Evolutionary conservation across 768 basidiomycete species (phyloP), one percentile per base, ranked within the genome.

Genomic region (Rubroboletus satanas): DNA sequence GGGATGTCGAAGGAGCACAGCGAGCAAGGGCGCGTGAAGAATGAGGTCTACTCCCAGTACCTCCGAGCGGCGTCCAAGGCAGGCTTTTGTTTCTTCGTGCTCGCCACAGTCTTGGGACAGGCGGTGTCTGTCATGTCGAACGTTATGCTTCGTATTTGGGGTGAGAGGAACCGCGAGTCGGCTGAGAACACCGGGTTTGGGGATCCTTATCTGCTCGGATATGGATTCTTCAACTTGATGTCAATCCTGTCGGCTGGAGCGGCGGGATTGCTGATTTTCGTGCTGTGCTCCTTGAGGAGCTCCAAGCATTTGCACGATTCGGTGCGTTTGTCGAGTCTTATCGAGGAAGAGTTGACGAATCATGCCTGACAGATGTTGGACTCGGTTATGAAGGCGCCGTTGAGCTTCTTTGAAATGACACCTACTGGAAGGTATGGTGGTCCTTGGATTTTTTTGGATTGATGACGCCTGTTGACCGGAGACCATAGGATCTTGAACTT

Each of bases 341-440:
- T 1, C 7, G 0, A 9, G 15, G 7, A 14, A 5, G 7, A 11
- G 29, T 29, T 52, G 9, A 45, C 37, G n/a, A 36, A 47, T 51
- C 55, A 35, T 50, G 44, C 28, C 9, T 42, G n/a, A 17, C 56
- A 90, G 88, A 91, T 92, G 88, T 71, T 93, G 62, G 64, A 81
- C 45, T 81, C 92, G 3, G 78, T 98, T 33, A 83, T 98, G 77
- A 81, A 80, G 26, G 87, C 91, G 0, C 93, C 93, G 0, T 70
- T 95, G 61, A 84, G 82, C 61, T 98, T 92, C 76, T 98, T 97
- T 67, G 95, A 97, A 69, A 72, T 79, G 51, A 97, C 93, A 0
- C 95, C 93, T 2, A 85, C 82, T 15, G 93, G 93, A 60, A 81
- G 88, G 88, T 88, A 61, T 47, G 77, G 56, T 35, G 10, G 17